phyloP scores from a whole-genome alignment of 208 protist species.

The Leishmania lainsoni region DNA sequence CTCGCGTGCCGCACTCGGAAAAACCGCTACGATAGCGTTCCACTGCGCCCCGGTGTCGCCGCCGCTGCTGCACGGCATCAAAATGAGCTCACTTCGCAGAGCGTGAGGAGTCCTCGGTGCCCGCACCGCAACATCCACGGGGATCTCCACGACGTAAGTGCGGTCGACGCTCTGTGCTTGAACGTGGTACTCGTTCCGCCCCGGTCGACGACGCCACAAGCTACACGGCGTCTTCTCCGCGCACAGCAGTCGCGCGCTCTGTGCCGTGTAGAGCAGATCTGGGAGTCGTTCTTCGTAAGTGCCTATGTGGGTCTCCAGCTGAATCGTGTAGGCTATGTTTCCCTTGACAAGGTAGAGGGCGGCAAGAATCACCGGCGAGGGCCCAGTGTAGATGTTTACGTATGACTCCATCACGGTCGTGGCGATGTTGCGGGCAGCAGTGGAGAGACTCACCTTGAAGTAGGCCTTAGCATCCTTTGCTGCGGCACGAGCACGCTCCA shows the following conservation, averaged over 20 bases:
- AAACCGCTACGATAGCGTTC: not conserved
- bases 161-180: not conserved
- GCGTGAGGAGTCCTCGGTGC: not conserved
- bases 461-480: slow-evolving; percentile 45
- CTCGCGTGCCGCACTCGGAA: not conserved
- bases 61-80: slow-evolving; percentile 7
- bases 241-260: slow-evolving; percentile 44
- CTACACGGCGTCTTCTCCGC: not conserved
- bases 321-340: slow-evolving; percentile 52
- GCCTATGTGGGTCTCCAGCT: slow-evolving; percentile 50
- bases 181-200: slow-evolving; percentile 11
- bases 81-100: slow-evolving; percentile 4
- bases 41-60: not conserved
- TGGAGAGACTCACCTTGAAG: slow-evolving; percentile 57
- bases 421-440: slow-evolving; percentile 42
- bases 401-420: slow-evolving; percentile 69
- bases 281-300: slow-evolving; percentile 48
- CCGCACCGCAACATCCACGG: slow-evolving; percentile 6
- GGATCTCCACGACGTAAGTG: slow-evolving; percentile 11
- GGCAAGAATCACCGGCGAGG: slow-evolving; percentile 42
- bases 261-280: slow-evolving; percentile 47
- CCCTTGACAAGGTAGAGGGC: slow-evolving; percentile 50
- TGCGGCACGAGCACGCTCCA: slow-evolving; percentile 28
- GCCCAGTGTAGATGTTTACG: slow-evolving; percentile 46
- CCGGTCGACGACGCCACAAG: not conserved